Evolutionary conservation across 805 yeast genomes (phyloP).

Genomic region (Cephaloascus fragrans): DNA sequence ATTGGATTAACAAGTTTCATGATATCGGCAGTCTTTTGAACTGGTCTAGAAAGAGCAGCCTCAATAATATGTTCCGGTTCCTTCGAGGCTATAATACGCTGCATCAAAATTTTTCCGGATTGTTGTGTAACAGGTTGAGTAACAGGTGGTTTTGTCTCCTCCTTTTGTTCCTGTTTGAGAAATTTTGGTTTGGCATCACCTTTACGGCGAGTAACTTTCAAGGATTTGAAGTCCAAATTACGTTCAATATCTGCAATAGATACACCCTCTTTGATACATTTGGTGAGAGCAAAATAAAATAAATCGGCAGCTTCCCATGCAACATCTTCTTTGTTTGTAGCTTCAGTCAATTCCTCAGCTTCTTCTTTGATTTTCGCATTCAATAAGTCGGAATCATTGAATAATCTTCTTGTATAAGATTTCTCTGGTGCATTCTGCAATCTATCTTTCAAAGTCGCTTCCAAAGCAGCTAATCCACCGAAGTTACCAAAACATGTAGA

Average conservation of each 20-base stretch:
- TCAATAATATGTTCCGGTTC: conserved; percentile 35
- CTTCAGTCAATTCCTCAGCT: conserved; percentile 91
- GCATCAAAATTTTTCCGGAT: conserved; percentile 37
- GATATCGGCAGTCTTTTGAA: conserved; percentile 85
- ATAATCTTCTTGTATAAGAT: conserved; percentile 87
- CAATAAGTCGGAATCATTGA: conserved; percentile 65
- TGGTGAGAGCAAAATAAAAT: conserved; percentile 43
- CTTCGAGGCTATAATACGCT: conserved; percentile 32
- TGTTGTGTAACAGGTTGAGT: conserved; percentile 9
- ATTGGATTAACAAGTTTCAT: conserved; percentile 91
- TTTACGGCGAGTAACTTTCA: conserved; percentile 83
- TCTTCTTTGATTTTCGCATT: conserved; percentile 90
- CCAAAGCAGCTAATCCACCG: conserved; percentile 59
- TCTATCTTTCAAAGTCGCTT: conserved; percentile 56
- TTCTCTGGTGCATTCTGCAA: conserved; percentile 71
- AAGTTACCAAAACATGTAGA: conserved; percentile 74
- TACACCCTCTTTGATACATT: conserved; percentile 65
- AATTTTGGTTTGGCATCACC: conserved; percentile 94
- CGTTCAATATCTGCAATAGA: conserved; percentile 71
- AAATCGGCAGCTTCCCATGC: conserved; percentile 98
- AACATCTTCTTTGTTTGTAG: conserved; percentile 51
- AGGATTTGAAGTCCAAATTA: conserved; percentile 73
- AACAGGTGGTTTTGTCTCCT: conserved; percentile 5
- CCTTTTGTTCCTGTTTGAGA: conserved; percentile 20
- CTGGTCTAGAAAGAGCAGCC: conserved; percentile 81